A percentile compares a stretch with the other conserved stretches of the same genome.
Conservation (phyloP, 2,329 filamentous ascomycete genomes). For the Penicillium brasilianum region DNA sequence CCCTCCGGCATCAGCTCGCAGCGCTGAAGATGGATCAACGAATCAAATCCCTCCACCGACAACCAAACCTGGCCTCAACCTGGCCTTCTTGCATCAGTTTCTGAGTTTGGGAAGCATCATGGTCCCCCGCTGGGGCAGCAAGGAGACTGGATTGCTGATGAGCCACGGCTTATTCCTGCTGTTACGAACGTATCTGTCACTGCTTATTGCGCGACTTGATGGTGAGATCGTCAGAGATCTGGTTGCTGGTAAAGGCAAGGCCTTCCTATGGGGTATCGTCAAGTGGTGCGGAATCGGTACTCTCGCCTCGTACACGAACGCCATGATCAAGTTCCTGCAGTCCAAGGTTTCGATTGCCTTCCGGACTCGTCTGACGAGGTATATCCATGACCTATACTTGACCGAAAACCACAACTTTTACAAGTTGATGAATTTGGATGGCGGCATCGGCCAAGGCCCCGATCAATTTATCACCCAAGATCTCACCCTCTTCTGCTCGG, state of each 20-base stretch:
- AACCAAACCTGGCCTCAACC: conserved; percentile 90
- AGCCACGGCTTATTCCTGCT: conserved; percentile 90
- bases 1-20: conserved; percentile 79
- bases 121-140: conserved; percentile 93
- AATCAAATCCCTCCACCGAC: conserved; percentile 79
- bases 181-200: conserved; percentile 88
- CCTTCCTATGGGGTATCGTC: conserved; percentile 83
- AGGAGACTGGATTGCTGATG: conserved; percentile 87
- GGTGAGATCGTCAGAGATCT: conserved; percentile 95
- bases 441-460: conserved; percentile 86
- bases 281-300: conserved; percentile 97
- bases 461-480: conserved; percentile 99
- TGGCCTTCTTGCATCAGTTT: conserved; percentile 96
- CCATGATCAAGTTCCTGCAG: conserved; percentile 98
- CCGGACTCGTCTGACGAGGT: conserved; percentile 88
- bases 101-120: conserved; percentile 95
- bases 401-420: conserved; percentile 97
- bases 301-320: conserved; percentile 95
- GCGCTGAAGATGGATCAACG: conserved; percentile 66
- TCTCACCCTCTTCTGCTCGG: conserved; percentile 90
- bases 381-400: conserved; percentile 96
- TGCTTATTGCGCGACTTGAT: conserved; percentile 90
- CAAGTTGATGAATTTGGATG: conserved; percentile 89
- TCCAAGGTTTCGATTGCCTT: conserved; percentile 98
- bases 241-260: conserved; percentile 89